Base-by-base conservation (phyloP, 1,284 basidiomycete species). In the Volvariella volvacea region DNA sequence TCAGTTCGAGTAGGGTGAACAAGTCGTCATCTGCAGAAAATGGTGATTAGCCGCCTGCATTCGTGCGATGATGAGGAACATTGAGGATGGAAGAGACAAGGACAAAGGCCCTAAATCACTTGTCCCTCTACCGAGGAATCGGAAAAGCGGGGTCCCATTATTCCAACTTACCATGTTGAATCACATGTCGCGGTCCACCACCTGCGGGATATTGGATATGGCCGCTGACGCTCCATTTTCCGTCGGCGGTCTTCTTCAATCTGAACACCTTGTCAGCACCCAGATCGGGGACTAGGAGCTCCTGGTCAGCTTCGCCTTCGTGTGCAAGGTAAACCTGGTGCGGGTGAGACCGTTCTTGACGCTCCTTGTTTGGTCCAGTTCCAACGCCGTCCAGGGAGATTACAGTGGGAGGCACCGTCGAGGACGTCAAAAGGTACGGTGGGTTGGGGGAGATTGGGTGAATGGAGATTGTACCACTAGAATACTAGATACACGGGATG, bases 231-330 rank as follows among this genome's bases (percentile, higher is more conserved):
- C 58, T 58, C 76, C 82, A 83, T 22, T 52, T 55, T 1, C 72
- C 75, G 15, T 60, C 57, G 1, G 54, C 42, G 0, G 46, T 52
- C 45, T 66, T 73, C 45, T 61, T 64, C 45, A 85, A 67, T 21
- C 76, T 69, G 59, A 71, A 76, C n/a, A 83, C 70, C 44, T 68
- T 70, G 56, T 88, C 86, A 1, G 75, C 66, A 8, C 86, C 86
- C 2, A 88, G 65, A 57, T 88, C 84, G 1, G 85, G 79, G 1
- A 88, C 70, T 16, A 88, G 65, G 8, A 88, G 60, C 51, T 87
- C 83, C 17, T 68, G 59, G 41, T 64, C 61, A 28, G 63, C 53
- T 42, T 12, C 25, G 25, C 12, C 6, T 28, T 61, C 55, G 44
- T 58, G 58, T 28, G 6, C 25, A 28, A 12, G 25, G 25, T 6